Conservation (phyloP, 768 basidiomycete species). For the Trametes cubensis region DNA sequence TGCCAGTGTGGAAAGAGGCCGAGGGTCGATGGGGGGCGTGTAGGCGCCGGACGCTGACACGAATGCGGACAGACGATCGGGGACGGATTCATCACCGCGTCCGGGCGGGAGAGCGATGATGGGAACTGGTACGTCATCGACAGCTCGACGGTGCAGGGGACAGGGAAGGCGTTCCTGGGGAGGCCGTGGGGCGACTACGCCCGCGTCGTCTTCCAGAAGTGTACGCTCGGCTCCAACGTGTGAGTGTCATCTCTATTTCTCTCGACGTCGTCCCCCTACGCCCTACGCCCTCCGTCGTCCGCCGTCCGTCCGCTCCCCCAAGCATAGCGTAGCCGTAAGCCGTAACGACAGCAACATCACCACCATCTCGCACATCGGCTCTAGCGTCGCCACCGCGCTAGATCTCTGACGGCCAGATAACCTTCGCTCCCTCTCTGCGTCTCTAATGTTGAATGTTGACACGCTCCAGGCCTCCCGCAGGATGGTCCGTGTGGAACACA, state of each 20-base stretch:
- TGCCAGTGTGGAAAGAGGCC: too few species aligned
- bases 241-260: constrained; percentile 13
- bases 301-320: background rate
- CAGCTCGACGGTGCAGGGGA: constrained; percentile 29
- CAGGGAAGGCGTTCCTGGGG: constrained; percentile 31
- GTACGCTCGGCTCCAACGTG: constrained; percentile 25
- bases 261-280: too few species aligned
- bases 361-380: too few species aligned
- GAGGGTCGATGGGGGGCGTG: too few species aligned
- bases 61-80: constrained; percentile 22
- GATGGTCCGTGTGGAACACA: constrained; percentile 33
- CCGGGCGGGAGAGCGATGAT: constrained; percentile 28
- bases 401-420: too few species aligned
- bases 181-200: constrained; percentile 33
- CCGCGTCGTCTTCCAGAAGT: constrained; percentile 36
- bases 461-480: constrained; percentile 25
- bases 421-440: background rate
- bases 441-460: background rate
- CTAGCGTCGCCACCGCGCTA: too few species aligned
- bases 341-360: too few species aligned
- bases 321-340: too few species aligned
- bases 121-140: constrained; percentile 31
- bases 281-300: too few species aligned
- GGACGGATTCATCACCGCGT: constrained; percentile 28
- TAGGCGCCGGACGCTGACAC: background rate